Conservation (phyloP, 2,329 filamentous ascomycete species). For the Paraphoma sp. region DNA sequence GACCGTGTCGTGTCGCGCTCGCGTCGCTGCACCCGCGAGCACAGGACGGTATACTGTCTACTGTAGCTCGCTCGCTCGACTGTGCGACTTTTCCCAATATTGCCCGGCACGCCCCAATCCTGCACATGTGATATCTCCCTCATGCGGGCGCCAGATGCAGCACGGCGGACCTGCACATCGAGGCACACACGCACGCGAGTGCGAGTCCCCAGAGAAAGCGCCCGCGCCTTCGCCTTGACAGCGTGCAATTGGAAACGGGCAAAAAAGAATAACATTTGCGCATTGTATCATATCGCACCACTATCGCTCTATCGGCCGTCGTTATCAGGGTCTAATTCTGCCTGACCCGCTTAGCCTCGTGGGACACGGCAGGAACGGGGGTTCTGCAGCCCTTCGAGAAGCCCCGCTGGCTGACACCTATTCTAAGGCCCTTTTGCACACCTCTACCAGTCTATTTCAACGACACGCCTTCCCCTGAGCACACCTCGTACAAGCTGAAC, state of each 20-base stretch:
- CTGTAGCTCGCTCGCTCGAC: too few relatives aligned
- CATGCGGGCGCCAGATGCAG: conserved; percentile 11
- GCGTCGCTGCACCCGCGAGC: neutral
- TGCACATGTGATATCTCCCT: conserved; percentile 14
- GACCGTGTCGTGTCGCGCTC: conserved; percentile 1
- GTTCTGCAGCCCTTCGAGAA: conserved; percentile 41
- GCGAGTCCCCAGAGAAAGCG: neutral
- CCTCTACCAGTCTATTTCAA: conserved; percentile 22
- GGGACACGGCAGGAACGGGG: conserved; percentile 9
- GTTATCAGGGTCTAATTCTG: neutral
- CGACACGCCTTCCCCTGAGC: conserved; percentile 19
- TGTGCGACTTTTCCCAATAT: too few relatives aligned
- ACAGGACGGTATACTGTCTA: too few relatives aligned
- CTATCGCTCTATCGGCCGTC: conserved; percentile 2
- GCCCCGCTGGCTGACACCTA: conserved; percentile 23
- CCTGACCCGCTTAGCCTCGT: conserved; percentile 1
- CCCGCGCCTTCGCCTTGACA: conserved; percentile 1
- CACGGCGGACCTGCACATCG: neutral
- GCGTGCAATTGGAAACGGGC: conserved; percentile 4
- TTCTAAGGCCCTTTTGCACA: conserved; percentile 18
- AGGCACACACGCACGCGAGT: conserved; percentile 3
- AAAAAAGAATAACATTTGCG: neutral
- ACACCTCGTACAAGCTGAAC: conserved; percentile 4
- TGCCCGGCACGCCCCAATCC: neutral
- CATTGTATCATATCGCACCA: neutral